phyloP scores from a whole-genome alignment of 2,329 filamentous ascomycete species.

The Cadophora luteo-olivacea region DNA sequence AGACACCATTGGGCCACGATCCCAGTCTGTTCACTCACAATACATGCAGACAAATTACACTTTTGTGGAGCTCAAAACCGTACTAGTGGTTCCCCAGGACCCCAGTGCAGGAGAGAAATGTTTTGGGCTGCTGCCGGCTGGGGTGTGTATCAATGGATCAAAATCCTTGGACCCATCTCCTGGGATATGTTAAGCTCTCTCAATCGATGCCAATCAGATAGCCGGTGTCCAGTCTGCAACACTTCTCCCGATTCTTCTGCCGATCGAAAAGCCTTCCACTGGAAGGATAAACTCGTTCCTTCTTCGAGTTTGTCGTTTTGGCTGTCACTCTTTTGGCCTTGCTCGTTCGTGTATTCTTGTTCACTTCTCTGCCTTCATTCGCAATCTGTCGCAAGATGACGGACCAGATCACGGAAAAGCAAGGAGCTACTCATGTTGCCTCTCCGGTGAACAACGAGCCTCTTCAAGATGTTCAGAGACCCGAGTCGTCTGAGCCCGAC shows the following conservation, averaged over 20 bases:
- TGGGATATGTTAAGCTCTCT: background rate
- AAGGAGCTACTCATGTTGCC: background rate
- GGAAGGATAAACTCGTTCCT: background rate
- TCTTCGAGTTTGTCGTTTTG: background rate
- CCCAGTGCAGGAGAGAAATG: background rate
- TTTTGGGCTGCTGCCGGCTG: background rate
- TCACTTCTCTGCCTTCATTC: background rate
- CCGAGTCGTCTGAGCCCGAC: slow-evolving; percentile 10
- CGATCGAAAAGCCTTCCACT: background rate
- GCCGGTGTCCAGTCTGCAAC: background rate
- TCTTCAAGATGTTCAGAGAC: background rate
- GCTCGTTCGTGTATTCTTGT: background rate
- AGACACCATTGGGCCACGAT: background rate
- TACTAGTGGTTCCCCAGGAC: background rate
- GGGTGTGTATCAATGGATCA: background rate
- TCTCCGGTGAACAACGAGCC: slow-evolving; percentile 1
- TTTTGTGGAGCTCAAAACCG: background rate
- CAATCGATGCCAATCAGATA: background rate
- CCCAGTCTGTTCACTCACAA: background rate
- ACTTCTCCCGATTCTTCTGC: background rate
- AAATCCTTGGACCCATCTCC: background rate
- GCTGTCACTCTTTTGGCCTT: background rate
- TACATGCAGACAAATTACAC: background rate
- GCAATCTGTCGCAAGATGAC: background rate
- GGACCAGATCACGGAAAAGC: slow-evolving; percentile 15